phyloP scores from a whole-genome alignment of 192 early-diverging fungal genomes.

The Backusella mclennaniae region DNA sequence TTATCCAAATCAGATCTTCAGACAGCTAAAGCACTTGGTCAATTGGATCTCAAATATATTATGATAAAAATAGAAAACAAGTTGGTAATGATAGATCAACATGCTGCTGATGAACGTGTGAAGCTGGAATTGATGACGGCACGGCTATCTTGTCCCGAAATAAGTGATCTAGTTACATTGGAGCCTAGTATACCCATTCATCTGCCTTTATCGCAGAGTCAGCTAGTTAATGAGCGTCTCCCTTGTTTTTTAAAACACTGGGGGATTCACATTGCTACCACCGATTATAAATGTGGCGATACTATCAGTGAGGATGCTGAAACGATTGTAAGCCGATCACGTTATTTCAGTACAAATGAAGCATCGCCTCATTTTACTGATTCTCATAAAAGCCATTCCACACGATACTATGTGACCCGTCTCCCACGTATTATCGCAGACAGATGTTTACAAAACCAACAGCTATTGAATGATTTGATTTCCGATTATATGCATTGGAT shows the following conservation, averaged over 20 bases:
- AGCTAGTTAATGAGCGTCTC: neutral
- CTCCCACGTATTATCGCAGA: constrained; percentile 60
- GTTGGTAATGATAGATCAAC: constrained; percentile 71
- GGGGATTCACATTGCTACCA: neutral
- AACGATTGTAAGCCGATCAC: neutral
- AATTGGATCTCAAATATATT: constrained; percentile 73
- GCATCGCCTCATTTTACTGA: constrained; percentile 12
- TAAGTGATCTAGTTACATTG: neutral
- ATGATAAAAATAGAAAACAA: constrained; percentile 1
- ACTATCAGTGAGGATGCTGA: neutral
- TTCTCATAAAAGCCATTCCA: neutral
- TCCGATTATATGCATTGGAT: constrained; percentile 46
- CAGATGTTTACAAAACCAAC: constrained; percentile 55
- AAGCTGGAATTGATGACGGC: constrained; percentile 57
- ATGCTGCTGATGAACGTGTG: constrained; percentile 79
- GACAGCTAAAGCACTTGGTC: constrained; percentile 49
- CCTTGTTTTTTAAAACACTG: neutral
- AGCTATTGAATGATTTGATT: constrained; percentile 49
- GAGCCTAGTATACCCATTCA: neutral
- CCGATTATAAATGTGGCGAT: neutral
- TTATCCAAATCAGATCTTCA: constrained; percentile 33
- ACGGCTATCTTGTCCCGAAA: constrained; percentile 23
- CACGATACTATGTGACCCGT: constrained; percentile 27
- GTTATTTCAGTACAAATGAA: constrained; percentile 18
- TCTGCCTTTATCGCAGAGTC: constrained; percentile 31